These are phyloP conservation scores for Debaryomycetaceae sp. DNA, from an alignment of 1,139 yeast species.

Conservation along the genomic window DNA sequence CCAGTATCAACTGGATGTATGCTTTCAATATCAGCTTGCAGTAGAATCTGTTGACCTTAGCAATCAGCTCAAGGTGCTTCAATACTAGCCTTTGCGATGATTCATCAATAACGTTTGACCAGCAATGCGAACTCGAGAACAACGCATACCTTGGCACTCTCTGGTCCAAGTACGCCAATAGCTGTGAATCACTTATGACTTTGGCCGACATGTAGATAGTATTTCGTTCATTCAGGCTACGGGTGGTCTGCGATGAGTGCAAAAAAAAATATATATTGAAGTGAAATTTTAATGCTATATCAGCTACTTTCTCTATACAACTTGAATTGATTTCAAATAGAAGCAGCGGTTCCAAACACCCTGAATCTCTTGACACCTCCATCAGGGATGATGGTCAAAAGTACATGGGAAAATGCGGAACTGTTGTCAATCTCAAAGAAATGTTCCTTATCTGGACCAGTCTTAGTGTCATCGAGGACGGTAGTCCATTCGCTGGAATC, in stretches of 20 bases:
- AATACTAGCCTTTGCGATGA: constrained; percentile 16
- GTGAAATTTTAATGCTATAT: background rate
- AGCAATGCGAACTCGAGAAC: constrained; percentile 5
- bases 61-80: constrained; percentile 13
- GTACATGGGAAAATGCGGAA: constrained; percentile 56
- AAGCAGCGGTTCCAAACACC: constrained; percentile 60
- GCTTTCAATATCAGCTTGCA: constrained; percentile 42
- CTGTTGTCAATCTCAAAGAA: constrained; percentile 35
- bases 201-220: background rate
- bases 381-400: constrained; percentile 83
- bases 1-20: constrained; percentile 36
- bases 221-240: background rate
- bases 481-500: constrained; percentile 54
- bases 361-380: constrained; percentile 93
- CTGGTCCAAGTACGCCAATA: constrained; percentile 11
- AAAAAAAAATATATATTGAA: background rate
- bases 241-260: background rate
- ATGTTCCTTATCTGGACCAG: constrained; percentile 81
- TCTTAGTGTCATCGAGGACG: constrained; percentile 66
- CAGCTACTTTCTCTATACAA: background rate
- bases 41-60: constrained; percentile 46
- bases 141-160: constrained; percentile 16
- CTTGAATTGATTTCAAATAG: constrained; percentile 1
- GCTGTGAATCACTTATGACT: constrained; percentile 1
- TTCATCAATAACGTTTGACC: constrained; percentile 6